Conservation (phyloP, 75 land plant genomes). For the Isoetes taiwanensis region DNA sequence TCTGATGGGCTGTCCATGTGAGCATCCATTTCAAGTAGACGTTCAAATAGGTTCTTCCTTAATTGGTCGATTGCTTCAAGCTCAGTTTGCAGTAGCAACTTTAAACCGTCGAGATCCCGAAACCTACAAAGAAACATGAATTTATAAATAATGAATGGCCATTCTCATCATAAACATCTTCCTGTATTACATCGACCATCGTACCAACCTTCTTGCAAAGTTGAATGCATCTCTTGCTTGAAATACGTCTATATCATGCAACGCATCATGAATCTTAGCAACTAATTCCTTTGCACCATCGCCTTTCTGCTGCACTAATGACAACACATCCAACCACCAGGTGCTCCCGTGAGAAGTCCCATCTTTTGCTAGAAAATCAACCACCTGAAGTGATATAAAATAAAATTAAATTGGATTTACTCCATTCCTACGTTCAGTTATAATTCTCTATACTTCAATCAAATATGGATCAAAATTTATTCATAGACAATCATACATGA, state of each 20-base stretch:
- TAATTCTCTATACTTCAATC: constrained; percentile 5
- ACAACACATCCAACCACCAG: constrained; percentile 87
- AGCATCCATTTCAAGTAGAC: constrained; percentile 57
- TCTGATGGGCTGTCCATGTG: constrained; percentile 65
- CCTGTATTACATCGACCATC: too few relatives aligned
- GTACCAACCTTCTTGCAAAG: too few relatives aligned
- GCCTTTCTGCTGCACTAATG: constrained; percentile 30
- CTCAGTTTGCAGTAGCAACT: constrained; percentile 43
- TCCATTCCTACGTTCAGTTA: background rate
- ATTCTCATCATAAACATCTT: background rate
- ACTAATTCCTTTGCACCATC: constrained; percentile 42
- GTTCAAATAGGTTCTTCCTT: constrained; percentile 39
- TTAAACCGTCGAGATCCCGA: constrained; percentile 39
- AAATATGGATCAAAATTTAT: constrained; percentile 5
- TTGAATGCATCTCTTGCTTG: background rate
- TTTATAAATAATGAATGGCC: background rate
- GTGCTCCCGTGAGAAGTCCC: constrained; percentile 7
- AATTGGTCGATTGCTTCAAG: constrained; percentile 49
- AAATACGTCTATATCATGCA: constrained; percentile 19
- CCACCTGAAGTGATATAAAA: constrained; percentile 12
- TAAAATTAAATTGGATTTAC: background rate
- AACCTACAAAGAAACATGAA: constrained; percentile 29
- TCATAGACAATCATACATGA: background rate
- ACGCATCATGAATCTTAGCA: constrained; percentile 43
- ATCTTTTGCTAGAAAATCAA: background rate